phyloP scores from a whole-genome alignment of 208 protist species.

The Angomonas deanei region DNA sequence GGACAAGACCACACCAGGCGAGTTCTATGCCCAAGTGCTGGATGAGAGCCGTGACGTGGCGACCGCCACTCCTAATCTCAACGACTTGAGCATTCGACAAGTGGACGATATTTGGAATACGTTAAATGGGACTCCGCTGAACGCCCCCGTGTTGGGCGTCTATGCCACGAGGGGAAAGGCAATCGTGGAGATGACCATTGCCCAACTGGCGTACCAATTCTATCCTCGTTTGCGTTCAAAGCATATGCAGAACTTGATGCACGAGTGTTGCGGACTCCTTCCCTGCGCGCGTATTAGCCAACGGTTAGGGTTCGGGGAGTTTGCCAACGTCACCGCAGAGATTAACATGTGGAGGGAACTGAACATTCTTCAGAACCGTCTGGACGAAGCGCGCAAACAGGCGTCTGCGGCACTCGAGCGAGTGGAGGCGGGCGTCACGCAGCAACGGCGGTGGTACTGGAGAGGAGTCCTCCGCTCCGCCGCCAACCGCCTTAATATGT shows the following conservation, averaged over 20 bases:
- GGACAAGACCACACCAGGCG: neutral
- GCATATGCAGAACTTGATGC: conserved; percentile 72
- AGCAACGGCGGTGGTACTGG: conserved; percentile 88
- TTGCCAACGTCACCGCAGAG: conserved; percentile 58
- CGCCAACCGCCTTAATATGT: conserved; percentile 47
- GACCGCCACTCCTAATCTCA: too few species aligned
- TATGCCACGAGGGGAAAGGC: conserved; percentile 67
- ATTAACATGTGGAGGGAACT: conserved; percentile 85
- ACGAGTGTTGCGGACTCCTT: conserved; percentile 73
- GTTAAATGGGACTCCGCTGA: conserved; percentile 70
- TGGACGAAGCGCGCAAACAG: conserved; percentile 46
- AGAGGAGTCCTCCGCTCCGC: conserved; percentile 64
- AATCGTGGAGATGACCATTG: conserved; percentile 48
- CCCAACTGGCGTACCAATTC: conserved; percentile 26
- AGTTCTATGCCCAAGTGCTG: neutral
- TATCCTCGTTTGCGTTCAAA: conserved; percentile 81
- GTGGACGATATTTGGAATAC: conserved; percentile 72
- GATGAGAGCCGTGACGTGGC: neutral
- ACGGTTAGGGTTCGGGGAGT: conserved; percentile 69
- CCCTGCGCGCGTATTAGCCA: conserved; percentile 55
- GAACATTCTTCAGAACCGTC: conserved; percentile 66
- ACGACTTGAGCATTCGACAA: too few species aligned
- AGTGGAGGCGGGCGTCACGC: conserved; percentile 67
- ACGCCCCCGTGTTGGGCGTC: conserved; percentile 76
- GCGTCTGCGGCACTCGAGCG: conserved; percentile 63